phyloP scores from a whole-genome alignment of 805 yeast genomes.

The Saccharomycopsis selenospora region DNA sequence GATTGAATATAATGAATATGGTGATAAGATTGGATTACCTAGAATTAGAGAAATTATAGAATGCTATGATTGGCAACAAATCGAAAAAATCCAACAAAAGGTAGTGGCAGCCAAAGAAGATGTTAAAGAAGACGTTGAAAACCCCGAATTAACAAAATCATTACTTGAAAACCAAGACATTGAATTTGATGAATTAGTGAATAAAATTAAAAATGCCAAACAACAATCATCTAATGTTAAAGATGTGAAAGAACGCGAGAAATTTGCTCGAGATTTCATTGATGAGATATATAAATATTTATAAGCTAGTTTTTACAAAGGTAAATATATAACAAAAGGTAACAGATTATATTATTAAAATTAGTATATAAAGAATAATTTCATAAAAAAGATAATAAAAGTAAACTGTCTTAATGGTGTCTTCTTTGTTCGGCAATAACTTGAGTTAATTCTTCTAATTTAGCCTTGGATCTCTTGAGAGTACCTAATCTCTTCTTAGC shows the following conservation, averaged over 20 bases:
- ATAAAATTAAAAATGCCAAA: slow-evolving; percentile 17
- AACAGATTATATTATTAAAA: too few species aligned
- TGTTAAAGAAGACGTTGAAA: neutral
- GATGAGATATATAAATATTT: slow-evolving; percentile 14
- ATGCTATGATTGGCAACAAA: slow-evolving; percentile 18
- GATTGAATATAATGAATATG: slow-evolving; percentile 14
- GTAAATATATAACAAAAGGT: too few species aligned
- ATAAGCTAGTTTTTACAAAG: slow-evolving; percentile 2
- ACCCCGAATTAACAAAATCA: neutral
- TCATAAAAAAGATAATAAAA: too few species aligned
- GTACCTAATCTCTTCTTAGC: slow-evolving; percentile 99
- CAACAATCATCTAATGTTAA: slow-evolving; percentile 11
- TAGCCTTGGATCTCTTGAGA: slow-evolving; percentile 98
- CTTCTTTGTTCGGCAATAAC: slow-evolving; percentile 96
- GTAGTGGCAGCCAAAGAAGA: neutral
- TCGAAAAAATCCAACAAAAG: slow-evolving; percentile 7
- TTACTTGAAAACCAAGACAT: neutral
- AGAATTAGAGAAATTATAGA: slow-evolving; percentile 17
- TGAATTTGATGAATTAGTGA: slow-evolving; percentile 11
- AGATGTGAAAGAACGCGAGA: slow-evolving; percentile 6
- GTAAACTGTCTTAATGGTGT: slow-evolving; percentile 28
- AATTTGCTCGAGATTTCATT: slow-evolving; percentile 18
- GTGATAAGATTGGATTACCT: slow-evolving; percentile 16
- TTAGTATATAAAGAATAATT: too few species aligned
- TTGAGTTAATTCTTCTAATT: slow-evolving; percentile 97